phyloP scores from a whole-genome alignment of 768 basidiomycete species.

The Tubosaeta brunneosetosa region DNA sequence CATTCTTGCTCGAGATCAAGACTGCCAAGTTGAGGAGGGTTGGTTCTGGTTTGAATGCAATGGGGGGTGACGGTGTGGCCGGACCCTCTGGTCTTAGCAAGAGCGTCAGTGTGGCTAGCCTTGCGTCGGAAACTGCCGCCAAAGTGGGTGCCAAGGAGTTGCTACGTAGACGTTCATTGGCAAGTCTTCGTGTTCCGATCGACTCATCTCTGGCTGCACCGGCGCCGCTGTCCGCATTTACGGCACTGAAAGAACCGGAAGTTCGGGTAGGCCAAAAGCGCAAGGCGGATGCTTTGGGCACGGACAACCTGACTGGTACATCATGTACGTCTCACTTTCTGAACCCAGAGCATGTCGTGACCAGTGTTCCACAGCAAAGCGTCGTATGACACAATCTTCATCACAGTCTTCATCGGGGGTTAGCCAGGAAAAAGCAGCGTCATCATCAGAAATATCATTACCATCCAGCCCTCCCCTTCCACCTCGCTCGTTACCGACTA shows the following conservation, averaged over 20 bases:
- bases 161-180: constrained; percentile 24
- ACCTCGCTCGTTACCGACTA: constrained; percentile 27
- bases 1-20: constrained; percentile 78
- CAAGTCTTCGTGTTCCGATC: constrained; percentile 24
- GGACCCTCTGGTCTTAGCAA: constrained; percentile 30
- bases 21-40: constrained; percentile 64
- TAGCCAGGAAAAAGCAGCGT: not conserved
- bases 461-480: constrained; percentile 21
- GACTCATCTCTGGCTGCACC: constrained; percentile 21
- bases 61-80: constrained; percentile 18
- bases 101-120: constrained; percentile 20
- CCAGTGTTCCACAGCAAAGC: constrained; percentile 29
- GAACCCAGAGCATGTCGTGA: constrained; percentile 1
- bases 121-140: not conserved
- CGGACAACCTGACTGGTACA: constrained; percentile 26
- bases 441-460: constrained; percentile 23
- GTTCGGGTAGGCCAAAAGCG: constrained; percentile 30
- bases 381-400: constrained; percentile 30
- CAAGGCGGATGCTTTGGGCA: constrained; percentile 19
- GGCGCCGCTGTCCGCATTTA: constrained; percentile 6
- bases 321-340: constrained; percentile 29
- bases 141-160: constrained; percentile 19
- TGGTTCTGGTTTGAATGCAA: constrained; percentile 19
- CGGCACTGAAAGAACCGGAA: constrained; percentile 6
- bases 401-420: constrained; percentile 26